These are phyloP conservation scores for Colletotrichum kahawae DNA, from an alignment of 2,329 filamentous ascomycete genomes.

Conservation along the genomic window DNA sequence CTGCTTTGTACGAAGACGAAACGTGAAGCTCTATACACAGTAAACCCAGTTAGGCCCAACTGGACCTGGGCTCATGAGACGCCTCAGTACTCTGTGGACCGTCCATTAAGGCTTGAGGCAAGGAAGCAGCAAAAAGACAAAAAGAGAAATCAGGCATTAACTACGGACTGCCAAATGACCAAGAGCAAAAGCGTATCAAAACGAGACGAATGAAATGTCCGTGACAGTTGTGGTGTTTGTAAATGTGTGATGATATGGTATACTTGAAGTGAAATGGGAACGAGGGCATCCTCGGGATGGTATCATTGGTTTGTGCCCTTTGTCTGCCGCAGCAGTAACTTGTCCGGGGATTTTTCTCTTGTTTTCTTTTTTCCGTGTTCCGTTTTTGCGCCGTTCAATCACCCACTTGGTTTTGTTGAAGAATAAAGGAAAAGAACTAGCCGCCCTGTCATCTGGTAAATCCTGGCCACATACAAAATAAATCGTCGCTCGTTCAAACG, in stretches of 20 bases:
- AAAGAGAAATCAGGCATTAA: neutral
- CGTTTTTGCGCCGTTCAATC: conserved; percentile 18
- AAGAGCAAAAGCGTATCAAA: neutral
- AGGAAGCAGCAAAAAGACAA: neutral
- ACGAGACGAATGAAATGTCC: neutral
- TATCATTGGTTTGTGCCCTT: conserved; percentile 14
- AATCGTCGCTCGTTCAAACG: conserved; percentile 10
- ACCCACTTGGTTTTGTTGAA: conserved; percentile 5
- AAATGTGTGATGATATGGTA: conserved; percentile 9
- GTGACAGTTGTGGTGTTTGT: neutral
- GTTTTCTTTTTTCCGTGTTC: conserved; percentile 12
- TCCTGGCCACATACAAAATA: neutral
- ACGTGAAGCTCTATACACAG: conserved; percentile 13
- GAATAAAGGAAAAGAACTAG: neutral
- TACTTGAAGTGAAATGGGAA: conserved; percentile 14
- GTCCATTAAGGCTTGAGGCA: conserved; percentile 12
- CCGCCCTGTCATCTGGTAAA: neutral
- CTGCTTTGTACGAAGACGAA: conserved; percentile 8
- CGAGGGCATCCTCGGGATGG: conserved; percentile 16
- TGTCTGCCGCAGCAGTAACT: conserved; percentile 1
- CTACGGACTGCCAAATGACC: neutral
- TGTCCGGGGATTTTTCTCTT: conserved; percentile 6
- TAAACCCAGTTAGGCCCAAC: neutral
- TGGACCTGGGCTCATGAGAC: neutral
- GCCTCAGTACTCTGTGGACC: neutral